phyloP scores from a whole-genome alignment of 257 asterid species.

The Mitragyna speciosa region DNA sequence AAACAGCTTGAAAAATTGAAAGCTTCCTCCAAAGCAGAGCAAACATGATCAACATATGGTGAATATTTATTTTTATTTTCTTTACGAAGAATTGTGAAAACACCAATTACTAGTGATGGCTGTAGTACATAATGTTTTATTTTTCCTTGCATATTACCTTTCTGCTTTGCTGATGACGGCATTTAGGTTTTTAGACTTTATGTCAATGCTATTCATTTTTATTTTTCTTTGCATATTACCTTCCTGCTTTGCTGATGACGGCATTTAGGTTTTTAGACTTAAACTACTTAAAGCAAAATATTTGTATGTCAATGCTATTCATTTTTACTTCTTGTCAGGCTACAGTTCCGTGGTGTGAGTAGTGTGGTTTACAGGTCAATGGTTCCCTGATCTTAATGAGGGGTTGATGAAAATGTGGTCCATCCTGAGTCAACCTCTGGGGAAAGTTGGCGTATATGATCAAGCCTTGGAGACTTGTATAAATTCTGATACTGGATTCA shows the following conservation, averaged over 20 bases:
- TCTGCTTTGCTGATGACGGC: not conserved
- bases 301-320: not conserved
- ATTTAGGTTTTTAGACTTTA: not conserved
- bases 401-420: not conserved
- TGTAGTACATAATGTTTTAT: not conserved
- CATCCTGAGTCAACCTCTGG: not conserved
- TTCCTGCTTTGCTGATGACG: too few relatives aligned
- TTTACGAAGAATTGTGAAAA: not conserved
- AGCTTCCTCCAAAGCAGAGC: conserved; percentile 68
- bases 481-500: not conserved
- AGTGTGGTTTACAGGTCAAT: not conserved
- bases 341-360: not conserved
- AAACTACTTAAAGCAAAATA: not conserved
- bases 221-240: too few relatives aligned
- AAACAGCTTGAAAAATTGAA: conserved; percentile 87
- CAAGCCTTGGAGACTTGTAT: not conserved
- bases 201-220: not conserved
- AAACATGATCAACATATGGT: conserved; percentile 39
- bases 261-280: too few relatives aligned
- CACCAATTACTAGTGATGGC: not conserved
- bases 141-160: not conserved
- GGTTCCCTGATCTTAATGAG: not conserved
- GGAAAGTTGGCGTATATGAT: not conserved
- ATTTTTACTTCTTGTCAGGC: not conserved
- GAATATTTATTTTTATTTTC: not conserved